These are phyloP conservation scores for Psilocybe sp. DNA, from an alignment of 768 basidiomycete species.

Conservation along the genomic window DNA sequence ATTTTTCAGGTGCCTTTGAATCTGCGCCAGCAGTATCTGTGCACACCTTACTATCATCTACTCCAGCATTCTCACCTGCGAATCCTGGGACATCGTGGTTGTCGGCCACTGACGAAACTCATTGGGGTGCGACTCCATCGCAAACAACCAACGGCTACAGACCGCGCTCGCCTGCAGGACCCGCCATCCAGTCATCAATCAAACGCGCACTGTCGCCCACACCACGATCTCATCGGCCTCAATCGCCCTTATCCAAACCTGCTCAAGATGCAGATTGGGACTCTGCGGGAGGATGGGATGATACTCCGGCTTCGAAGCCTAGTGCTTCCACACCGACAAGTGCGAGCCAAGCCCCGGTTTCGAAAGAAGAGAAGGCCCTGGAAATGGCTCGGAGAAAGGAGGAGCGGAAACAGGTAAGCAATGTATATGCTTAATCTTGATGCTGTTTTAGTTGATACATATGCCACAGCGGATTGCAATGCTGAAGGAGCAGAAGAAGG, in stretches of 20 bases:
- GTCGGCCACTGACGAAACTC: not conserved
- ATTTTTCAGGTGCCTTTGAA: slow-evolving; percentile 68
- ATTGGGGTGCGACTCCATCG: not conserved
- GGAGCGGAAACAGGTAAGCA: slow-evolving; percentile 80
- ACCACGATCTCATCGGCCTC: slow-evolving; percentile 12
- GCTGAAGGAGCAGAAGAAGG: slow-evolving; percentile 80
- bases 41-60: not conserved
- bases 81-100: slow-evolving; percentile 2
- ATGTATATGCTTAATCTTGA: not conserved
- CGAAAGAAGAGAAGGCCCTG: slow-evolving; percentile 91
- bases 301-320: not conserved
- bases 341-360: slow-evolving; percentile 45
- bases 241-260: slow-evolving; percentile 20
- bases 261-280: slow-evolving; percentile 21
- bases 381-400: slow-evolving; percentile 91
- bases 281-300: slow-evolving; percentile 22
- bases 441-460: not conserved
- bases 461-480: slow-evolving; percentile 64
- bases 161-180: not conserved
- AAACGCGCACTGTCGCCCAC: slow-evolving; percentile 14
- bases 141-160: not conserved
- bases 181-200: slow-evolving; percentile 1
- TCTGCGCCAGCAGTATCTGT: slow-evolving; percentile 36
- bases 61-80: slow-evolving; percentile 2
- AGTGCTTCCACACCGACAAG: slow-evolving; percentile 9